Conservation (phyloP, 768 basidiomycete genomes). For the Suillus decipiens region DNA sequence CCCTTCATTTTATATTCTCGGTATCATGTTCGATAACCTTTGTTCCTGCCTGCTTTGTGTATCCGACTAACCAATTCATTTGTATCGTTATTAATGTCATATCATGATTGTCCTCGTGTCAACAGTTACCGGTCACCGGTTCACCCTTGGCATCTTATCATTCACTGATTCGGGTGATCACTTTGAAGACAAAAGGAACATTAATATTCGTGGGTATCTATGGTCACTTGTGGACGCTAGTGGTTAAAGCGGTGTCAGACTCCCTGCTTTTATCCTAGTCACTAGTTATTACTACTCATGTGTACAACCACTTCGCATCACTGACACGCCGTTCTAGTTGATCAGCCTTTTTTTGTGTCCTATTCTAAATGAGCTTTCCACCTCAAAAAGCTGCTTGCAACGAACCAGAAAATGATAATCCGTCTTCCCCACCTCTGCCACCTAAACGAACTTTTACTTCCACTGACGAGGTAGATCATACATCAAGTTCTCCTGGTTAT, state of each 20-base stretch:
- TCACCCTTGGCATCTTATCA: not conserved
- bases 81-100: constrained; percentile 9
- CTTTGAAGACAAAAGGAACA: not conserved
- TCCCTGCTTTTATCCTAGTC: not conserved
- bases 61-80: constrained; percentile 14
- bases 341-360: not conserved
- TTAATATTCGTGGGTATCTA: no score
- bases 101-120: not conserved
- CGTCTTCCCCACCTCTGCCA: constrained; percentile 16
- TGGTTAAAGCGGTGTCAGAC: not conserved
- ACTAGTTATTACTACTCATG: no score
- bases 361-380: not conserved
- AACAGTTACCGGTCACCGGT: not conserved
- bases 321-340: not conserved
- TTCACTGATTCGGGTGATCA: not conserved
- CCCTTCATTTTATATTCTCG: constrained; percentile 6
- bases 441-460: constrained; percentile 25
- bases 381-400: not conserved
- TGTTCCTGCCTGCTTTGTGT: constrained; percentile 1
- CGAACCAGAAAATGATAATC: constrained; percentile 16
- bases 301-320: not conserved
- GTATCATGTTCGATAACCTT: not conserved
- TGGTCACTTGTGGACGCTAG: not conserved
- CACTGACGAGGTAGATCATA: constrained; percentile 18
- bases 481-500: constrained; percentile 12